Conservation (phyloP, 805 yeast species). For the Kluyveromyces siamensis region DNA sequence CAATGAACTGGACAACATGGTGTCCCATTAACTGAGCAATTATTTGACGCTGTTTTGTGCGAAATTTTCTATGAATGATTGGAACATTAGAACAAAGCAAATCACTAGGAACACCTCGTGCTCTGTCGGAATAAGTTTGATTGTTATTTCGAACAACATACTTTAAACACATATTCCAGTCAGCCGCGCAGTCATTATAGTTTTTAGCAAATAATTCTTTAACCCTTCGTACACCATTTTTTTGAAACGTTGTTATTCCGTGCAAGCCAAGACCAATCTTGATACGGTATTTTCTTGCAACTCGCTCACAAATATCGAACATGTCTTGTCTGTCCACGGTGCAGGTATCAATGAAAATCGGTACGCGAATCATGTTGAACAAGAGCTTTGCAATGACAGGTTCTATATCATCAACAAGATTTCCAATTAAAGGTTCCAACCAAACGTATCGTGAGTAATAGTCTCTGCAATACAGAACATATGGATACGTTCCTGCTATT, state of each 20-base stretch:
- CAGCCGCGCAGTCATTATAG: slow-evolving; percentile 15
- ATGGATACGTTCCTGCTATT: slow-evolving; percentile 22
- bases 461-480: slow-evolving; percentile 22
- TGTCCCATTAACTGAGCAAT: slow-evolving; percentile 12
- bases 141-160: slow-evolving; percentile 15
- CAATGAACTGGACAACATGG: slow-evolving; percentile 15
- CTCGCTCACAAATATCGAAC: slow-evolving; percentile 19
- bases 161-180: slow-evolving; percentile 22
- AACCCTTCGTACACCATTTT: slow-evolving; percentile 13
- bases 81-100: slow-evolving; percentile 11
- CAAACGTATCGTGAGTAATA: slow-evolving; percentile 23
- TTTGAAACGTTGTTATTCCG: slow-evolving; percentile 11
- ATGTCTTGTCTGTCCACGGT: slow-evolving; percentile 23
- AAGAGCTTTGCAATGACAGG: slow-evolving; percentile 11
- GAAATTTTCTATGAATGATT: slow-evolving; percentile 11
- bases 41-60: slow-evolving; percentile 12
- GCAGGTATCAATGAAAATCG: slow-evolving; percentile 23
- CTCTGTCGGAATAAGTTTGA: slow-evolving; percentile 10
- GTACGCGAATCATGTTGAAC: slow-evolving; percentile 16
- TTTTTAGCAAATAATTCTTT: slow-evolving; percentile 9
- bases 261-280: slow-evolving; percentile 23
- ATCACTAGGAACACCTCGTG: slow-evolving; percentile 19
- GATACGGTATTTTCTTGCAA: slow-evolving; percentile 16
- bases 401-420: slow-evolving; percentile 15
- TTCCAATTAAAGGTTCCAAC: slow-evolving; percentile 22